Evolutionary conservation across 805 yeast species (phyloP).

Genomic region (Starmerella etchellsii): DNA sequence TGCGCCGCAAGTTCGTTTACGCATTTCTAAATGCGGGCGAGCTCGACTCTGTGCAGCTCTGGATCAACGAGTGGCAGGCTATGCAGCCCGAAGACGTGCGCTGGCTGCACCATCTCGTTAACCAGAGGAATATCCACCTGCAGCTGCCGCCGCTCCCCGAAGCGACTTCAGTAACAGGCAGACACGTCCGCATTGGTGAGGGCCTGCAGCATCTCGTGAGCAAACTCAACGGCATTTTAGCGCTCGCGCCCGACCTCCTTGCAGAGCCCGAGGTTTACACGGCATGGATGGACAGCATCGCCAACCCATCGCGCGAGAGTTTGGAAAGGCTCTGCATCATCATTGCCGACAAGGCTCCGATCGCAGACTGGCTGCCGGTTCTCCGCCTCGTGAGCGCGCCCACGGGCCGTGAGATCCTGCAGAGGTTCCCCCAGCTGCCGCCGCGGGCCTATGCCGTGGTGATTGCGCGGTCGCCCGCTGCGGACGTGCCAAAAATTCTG

Average conservation of each 20-base stretch:
- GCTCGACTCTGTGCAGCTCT: constrained; percentile 2
- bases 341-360: background rate
- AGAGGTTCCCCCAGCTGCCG: background rate
- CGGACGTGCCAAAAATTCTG: constrained; percentile 1
- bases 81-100: constrained; percentile 11
- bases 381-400: constrained; percentile 4
- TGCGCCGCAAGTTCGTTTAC: constrained; percentile 6
- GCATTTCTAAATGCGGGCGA: background rate
- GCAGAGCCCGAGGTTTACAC: background rate
- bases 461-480: constrained; percentile 1
- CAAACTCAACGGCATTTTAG: constrained; percentile 7
- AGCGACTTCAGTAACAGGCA: background rate
- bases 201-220: constrained; percentile 6
- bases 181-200: background rate
- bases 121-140: background rate
- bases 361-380: constrained; percentile 6
- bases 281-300: constrained; percentile 7
- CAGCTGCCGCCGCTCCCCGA: constrained; percentile 3
- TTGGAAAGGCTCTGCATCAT: constrained; percentile 3
- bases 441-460: constrained; percentile 7
- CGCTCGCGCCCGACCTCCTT: constrained; percentile 2
- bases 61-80: constrained; percentile 15
- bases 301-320: constrained; percentile 1
- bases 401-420: background rate
- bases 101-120: constrained; percentile 13